Base-by-base conservation (phyloP, 208 protist species). In the Angomonas ambiguus region DNA sequence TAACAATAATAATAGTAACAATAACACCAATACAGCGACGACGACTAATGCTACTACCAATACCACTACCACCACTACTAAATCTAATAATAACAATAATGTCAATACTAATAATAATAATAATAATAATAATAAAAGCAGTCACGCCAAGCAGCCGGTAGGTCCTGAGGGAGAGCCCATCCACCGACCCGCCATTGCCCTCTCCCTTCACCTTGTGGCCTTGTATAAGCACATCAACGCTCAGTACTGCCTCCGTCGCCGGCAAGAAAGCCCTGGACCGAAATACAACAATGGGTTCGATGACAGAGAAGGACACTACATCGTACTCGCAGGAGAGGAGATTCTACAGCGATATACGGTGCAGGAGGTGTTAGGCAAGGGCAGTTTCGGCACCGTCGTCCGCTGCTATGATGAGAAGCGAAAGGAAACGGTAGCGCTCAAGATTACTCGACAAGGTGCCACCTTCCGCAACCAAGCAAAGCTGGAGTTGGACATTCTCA, bases 311-410 rank as follows among this genome's bases (percentile, higher is more conserved):
- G 91, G 91, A 18, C 88, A 97, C 71, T 97, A 97, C 69, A 18
- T 94, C 25, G 86, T 93, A 27, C 62, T 94, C 1, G 75, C 73
- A 10, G 86, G 85, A 8, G 91, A 97, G 70, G 80, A 89, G 31
- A 95, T 96, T 42, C 65, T 88, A 22, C 76, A 77, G 24, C 84
- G 90, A 1, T 97, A 94, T 77, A 89, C 82, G 34, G 88, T 95
- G 24, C 77, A 87, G 67, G 83, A 95, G 62, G 76, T 85, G 38
- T 58, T 97, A 27, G 94, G 94, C 18, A 94, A 93, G 33, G 94
- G 94, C 60, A 93, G 82, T 64, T 97, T 97, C 55, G 94, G 94
- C 33, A 88, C 84, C 5, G 94, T 97, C 20, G 62, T 97, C 11
- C 86, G 88, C 33, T 89, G 86, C 75, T 92, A 88, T 67, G 94